Evolutionary conservation across 306 rosid species (phyloP), one percentile per base, ranked within the genome.

Genomic region (Heteromeles arbutifolia): DNA sequence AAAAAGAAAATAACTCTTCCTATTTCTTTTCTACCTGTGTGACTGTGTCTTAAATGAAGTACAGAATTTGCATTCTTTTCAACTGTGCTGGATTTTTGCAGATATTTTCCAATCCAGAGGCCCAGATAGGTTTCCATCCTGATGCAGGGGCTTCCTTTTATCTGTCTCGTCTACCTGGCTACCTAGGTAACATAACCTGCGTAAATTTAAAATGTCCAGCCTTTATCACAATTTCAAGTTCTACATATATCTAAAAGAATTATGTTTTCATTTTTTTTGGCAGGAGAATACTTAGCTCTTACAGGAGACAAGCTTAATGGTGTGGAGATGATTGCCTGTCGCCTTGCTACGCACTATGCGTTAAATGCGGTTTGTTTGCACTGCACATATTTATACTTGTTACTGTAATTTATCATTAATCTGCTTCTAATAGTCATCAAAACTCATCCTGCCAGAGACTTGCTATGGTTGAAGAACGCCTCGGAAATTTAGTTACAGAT

Each of bases 231-330:
- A 41, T 73, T 7, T 59, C 19, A 59, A 32, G 17, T 32, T 72
- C 22, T 32, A 18, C 53, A 75, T 77, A 31, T 57, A 11, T 29
- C 3, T 45, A 37, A 66, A 85, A 65, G 44, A 69, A 22, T 65
- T 62, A 58, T 71, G 17, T 25, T 67, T 22, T 6, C 66, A 39
- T 26, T 31, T 37, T 25, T 67, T 76, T 44, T 12, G 52, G 72
- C 92, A 95, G 98, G 99, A 85, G 99, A 95, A 70, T 95, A 90
- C 85, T 84, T 95, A 56, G 96, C 99, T 77, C 97, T 95, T 78
- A 92, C 99, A 26, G 97, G 97, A 70, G 97, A 95, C 87, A 92
- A 90, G 86, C 96, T 95, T 70, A 86, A 90, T 85, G 99, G 99
- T 62, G 98, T 87, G 44, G 98, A 92, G 86, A 95, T 95, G 99